Percentiles rank a stretch among this genome's conserved stretches.
phyloP scores from a whole-genome alignment of 208 protist species.

The Acanthamoeba royreba region DNA sequence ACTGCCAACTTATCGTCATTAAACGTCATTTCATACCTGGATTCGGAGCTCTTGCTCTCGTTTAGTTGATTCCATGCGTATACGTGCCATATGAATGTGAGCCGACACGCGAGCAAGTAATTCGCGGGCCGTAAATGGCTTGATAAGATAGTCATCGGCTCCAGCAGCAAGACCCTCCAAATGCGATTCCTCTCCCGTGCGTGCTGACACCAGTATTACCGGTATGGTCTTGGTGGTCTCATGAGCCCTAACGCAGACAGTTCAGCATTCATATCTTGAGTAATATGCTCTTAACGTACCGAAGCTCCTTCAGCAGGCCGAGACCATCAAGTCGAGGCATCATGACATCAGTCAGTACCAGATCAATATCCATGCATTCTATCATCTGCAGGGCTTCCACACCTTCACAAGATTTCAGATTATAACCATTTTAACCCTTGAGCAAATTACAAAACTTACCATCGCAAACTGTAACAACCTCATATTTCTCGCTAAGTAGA shows the following conservation, averaged over 20 bases:
- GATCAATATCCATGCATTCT: background rate
- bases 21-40: background rate
- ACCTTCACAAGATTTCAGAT: background rate
- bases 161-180: conserved; percentile 43
- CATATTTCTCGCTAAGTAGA: conserved; percentile 26
- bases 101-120: background rate
- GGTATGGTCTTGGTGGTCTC: conserved; percentile 52
- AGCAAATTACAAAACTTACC: background rate
- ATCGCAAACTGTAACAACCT: background rate
- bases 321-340: conserved; percentile 42
- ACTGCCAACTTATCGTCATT: background rate
- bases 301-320: background rate
- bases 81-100: background rate
- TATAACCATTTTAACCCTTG: background rate
- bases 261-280: background rate
- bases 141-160: conserved; percentile 63
- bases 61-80: background rate
- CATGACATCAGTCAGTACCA: conserved; percentile 45
- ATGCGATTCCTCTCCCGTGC: conserved; percentile 55
- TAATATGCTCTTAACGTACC: background rate
- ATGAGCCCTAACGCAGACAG: background rate
- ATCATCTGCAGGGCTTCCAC: background rate
- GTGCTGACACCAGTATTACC: conserved; percentile 55
- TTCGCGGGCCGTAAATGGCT: conserved; percentile 58
- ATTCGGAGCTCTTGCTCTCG: background rate